Evolutionary conservation across 805 yeast species (phyloP), one percentile per base, ranked within the genome.

Genomic region (Candida saitoana): DNA sequence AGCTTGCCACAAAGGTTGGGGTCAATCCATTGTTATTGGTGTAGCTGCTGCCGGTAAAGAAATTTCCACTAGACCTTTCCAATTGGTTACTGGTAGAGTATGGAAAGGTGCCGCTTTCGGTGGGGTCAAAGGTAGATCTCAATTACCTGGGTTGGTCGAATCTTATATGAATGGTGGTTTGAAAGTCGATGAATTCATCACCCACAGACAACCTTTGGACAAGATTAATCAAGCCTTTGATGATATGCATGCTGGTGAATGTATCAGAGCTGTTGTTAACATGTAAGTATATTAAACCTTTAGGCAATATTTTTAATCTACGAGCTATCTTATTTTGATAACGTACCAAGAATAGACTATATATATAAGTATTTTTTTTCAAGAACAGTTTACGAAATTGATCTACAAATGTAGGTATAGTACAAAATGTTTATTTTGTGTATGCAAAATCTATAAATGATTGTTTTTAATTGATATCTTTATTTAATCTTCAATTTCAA

Each of bases 21-120:
- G 99, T 68, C 80, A 83, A 60, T 88, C 96, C 17, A 77, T 91
- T 54, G 74, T 93, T 57, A 93, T 93, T 61, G 99, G 99, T 65
- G 99, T 93, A 54, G 99, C 99, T 37, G 96, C 96, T 52, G 96
- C 97, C 32, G 99, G 99, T 51, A 76, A 89, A 69, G 98, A 93
- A 71, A 90, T 95, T 50, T 69, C 96, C 44, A 93, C 98, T 37
- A 82, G 98, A 70, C 99, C 99, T 47, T 93, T 93, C 87, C 98
- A 91, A 74, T 80, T 93, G 66, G 98, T 93, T 50, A 93, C 98
- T 33, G 99, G 99, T 55, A 84, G 99, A 71, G 96, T 87, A 40
- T 91, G 99, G 98, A 86, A 80, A 66, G 99, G 99, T 56, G 87
- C 96, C 59, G 99, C 99, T n/a, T 93, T 88, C 56, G 99, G 99